These are phyloP conservation scores for Berberis vulgaris DNA, from an alignment of 164 flowering plant species.

Conservation along the genomic window DNA sequence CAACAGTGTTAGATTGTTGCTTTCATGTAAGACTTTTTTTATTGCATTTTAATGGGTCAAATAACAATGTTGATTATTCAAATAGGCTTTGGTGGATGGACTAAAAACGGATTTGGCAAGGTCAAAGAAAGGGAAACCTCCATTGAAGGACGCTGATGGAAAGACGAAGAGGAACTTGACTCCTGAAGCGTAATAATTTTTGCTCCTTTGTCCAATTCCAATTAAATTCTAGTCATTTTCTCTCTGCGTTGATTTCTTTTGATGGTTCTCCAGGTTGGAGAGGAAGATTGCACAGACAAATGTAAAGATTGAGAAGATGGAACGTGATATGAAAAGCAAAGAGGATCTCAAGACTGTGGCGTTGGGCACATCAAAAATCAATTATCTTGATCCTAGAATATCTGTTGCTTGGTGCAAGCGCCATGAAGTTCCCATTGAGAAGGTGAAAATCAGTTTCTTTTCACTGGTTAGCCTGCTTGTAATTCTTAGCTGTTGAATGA, in stretches of 20 bases:
- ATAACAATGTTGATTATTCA: not conserved
- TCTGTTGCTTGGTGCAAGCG: slow-evolving; percentile 99
- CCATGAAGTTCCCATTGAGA: slow-evolving; percentile 95
- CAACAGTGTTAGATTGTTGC: not conserved
- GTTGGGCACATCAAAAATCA: slow-evolving; percentile 91
- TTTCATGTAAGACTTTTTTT: not conserved
- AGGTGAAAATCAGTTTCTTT: slow-evolving; percentile 33
- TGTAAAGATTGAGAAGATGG: slow-evolving; percentile 75
- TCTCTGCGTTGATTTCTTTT: not conserved
- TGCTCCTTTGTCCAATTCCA: not conserved
- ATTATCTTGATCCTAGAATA: slow-evolving; percentile 93
- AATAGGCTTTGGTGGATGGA: slow-evolving; percentile 49
- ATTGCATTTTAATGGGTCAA: no score
- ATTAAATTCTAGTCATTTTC: not conserved
- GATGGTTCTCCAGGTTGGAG: slow-evolving; percentile 42
- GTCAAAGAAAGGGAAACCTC: slow-evolving; percentile 95
- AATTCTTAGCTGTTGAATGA: not conserved
- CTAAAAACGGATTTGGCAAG: slow-evolving; percentile 61
- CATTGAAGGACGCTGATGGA: slow-evolving; percentile 67
- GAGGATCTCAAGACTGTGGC: slow-evolving; percentile 95
- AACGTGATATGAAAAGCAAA: slow-evolving; percentile 59
- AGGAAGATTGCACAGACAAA: slow-evolving; percentile 68
- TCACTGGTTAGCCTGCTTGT: not conserved
- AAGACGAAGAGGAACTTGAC: slow-evolving; percentile 64
- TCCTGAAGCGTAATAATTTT: slow-evolving; percentile 70